Percentiles rank a stretch among this genome's conserved stretches.
Conservation (phyloP, 352 stramenopile genomes). For the Paralagenidium karlingii region DNA sequence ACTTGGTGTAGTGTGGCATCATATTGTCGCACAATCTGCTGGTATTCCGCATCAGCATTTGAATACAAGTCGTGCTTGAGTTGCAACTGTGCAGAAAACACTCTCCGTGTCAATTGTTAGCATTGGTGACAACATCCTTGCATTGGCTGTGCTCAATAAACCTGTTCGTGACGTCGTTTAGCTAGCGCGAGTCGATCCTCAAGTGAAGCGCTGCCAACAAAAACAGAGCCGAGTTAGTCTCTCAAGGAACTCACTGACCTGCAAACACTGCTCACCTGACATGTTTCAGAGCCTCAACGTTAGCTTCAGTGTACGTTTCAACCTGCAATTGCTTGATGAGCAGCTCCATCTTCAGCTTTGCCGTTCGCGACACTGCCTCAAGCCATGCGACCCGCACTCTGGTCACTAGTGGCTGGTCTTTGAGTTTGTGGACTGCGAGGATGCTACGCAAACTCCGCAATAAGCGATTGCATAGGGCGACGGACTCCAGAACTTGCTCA, state of each 20-base stretch:
- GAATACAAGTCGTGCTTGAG: constrained; percentile 21
- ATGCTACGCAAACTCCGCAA: too few relatives aligned
- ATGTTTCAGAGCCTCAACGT: too few relatives aligned
- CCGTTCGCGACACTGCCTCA: constrained; percentile 9
- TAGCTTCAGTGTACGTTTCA: constrained; percentile 29
- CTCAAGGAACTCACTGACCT: too few relatives aligned
- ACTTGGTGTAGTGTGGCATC: constrained; percentile 14
- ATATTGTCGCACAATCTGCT: constrained; percentile 21
- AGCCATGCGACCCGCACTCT: constrained; percentile 18
- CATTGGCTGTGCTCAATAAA: constrained; percentile 2
- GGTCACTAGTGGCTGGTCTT: constrained; percentile 16
- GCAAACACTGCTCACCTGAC: too few relatives aligned
- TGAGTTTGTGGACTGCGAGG: constrained; percentile 17
- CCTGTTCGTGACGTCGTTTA: constrained; percentile 9
- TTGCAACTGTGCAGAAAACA: constrained; percentile 18
- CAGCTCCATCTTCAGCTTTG: constrained; percentile 15
- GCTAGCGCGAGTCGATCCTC: constrained; percentile 10
- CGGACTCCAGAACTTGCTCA: too few relatives aligned
- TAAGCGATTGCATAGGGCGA: too few relatives aligned
- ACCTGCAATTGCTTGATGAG: constrained; percentile 13
- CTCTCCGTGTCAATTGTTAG: too few relatives aligned
- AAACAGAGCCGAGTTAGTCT: too few relatives aligned
- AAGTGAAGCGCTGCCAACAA: constrained; percentile 13
- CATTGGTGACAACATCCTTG: too few relatives aligned
- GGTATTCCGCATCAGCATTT: constrained; percentile 16